Evolutionary conservation across 768 basidiomycete genomes (phyloP).

Genomic region (Tylopilus cervinicoccineus): DNA sequence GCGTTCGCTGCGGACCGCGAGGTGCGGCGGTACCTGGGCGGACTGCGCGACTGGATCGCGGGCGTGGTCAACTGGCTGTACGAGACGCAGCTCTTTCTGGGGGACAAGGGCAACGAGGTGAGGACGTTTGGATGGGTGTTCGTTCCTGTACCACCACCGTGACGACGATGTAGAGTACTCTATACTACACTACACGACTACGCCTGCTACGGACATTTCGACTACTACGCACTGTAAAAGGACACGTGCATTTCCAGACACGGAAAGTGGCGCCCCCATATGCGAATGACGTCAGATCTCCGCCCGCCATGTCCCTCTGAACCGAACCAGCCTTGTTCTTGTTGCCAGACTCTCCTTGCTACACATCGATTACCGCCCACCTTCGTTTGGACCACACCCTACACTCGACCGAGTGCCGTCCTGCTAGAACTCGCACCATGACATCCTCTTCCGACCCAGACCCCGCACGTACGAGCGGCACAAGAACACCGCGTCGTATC

Average conservation of each 20-base stretch:
- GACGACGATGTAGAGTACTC: no score
- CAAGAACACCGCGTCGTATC: conserved; percentile 48
- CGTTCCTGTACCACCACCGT: conserved; percentile 23
- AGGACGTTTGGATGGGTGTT: conserved; percentile 63
- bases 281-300: not conserved
- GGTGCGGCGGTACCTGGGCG: conserved; percentile 40
- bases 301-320: not conserved
- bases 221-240: no score
- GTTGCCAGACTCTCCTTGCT: no score
- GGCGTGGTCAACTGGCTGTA: conserved; percentile 65
- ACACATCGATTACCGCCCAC: no score
- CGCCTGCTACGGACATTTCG: no score
- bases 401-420: no score
- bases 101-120: conserved; percentile 53
- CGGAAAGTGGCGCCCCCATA: not conserved
- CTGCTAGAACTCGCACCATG: conserved; percentile 21
- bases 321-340: no score
- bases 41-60: conserved; percentile 51
- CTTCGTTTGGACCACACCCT: no score
- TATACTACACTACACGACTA: no score
- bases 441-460: conserved; percentile 14
- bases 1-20: conserved; percentile 21
- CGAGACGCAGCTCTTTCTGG: conserved; percentile 59
- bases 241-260: not conserved
- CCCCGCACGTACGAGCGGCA: conserved; percentile 23